Evolutionary conservation across 352 stramenopile species (phyloP).

Genomic region (Sclerospora graminicola): DNA sequence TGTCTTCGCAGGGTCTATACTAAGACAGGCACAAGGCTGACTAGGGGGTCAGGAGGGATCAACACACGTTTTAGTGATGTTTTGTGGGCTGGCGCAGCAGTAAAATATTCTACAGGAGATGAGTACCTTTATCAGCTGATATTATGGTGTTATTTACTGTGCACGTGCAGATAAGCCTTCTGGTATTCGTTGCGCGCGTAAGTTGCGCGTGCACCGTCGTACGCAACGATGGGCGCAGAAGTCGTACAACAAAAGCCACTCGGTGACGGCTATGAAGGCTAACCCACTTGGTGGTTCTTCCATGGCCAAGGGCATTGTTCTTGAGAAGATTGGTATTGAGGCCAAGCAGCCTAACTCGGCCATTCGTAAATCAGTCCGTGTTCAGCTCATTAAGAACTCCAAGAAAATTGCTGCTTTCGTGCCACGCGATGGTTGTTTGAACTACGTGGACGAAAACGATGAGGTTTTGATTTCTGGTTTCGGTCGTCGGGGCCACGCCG

Average conservation of each 20-base stretch:
- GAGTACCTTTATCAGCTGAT: not conserved
- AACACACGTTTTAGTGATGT: too few relatives aligned
- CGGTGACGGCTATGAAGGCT: slow-evolving; percentile 98
- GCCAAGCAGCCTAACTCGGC: slow-evolving; percentile 99
- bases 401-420: slow-evolving; percentile 99
- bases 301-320: slow-evolving; percentile 99
- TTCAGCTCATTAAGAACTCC: slow-evolving; percentile 99
- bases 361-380: slow-evolving; percentile 99
- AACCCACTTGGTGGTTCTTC: slow-evolving; percentile 99
- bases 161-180: slow-evolving; percentile 91
- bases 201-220: slow-evolving; percentile 97
- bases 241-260: slow-evolving; percentile 99
- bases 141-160: slow-evolving; percentile 1
- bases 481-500: slow-evolving; percentile 97
- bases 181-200: slow-evolving; percentile 98
- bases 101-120: not conserved
- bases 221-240: slow-evolving; percentile 97
- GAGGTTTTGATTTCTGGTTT: slow-evolving; percentile 99
- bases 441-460: slow-evolving; percentile 99
- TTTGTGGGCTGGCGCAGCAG: not conserved
- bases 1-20: too few relatives aligned
- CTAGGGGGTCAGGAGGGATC: too few relatives aligned
- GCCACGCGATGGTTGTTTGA: slow-evolving; percentile 99
- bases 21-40: too few relatives aligned
- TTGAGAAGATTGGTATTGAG: slow-evolving; percentile 99